Percentiles rank a stretch among this genome's conserved stretches.
These are phyloP conservation scores for Erysiphe neolycopersici DNA, from an alignment of 2,329 filamentous ascomycete genomes.

Conservation along the genomic window DNA sequence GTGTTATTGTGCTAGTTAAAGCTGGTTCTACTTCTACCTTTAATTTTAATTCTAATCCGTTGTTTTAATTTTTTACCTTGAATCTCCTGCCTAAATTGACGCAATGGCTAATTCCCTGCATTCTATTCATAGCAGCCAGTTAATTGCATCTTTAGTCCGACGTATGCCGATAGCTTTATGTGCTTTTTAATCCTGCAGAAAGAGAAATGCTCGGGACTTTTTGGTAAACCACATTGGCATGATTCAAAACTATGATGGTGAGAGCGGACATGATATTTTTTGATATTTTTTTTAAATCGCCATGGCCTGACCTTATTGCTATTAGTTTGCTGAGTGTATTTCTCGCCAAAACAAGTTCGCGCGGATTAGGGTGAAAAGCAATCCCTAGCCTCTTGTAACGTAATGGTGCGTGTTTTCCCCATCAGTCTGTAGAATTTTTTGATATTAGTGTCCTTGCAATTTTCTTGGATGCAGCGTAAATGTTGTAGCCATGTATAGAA, in stretches of 20 bases:
- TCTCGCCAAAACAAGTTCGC: too few relatives aligned
- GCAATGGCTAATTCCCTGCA: background rate
- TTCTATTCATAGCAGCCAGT: background rate
- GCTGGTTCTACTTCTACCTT: background rate
- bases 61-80: background rate
- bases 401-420: too few relatives aligned
- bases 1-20: too few relatives aligned
- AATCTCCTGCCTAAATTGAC: background rate
- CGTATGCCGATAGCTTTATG: background rate
- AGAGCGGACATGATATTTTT: background rate
- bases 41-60: too few relatives aligned
- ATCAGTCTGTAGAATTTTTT: too few relatives aligned
- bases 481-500: background rate
- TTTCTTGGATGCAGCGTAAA: background rate
- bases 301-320: too few relatives aligned
- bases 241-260: background rate
- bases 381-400: too few relatives aligned
- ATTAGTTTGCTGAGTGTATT: too few relatives aligned
- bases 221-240: background rate
- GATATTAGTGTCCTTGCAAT: background rate
- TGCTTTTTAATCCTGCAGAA: background rate
- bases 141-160: background rate
- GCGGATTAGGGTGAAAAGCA: too few relatives aligned
- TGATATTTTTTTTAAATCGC: background rate
- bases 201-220: background rate